Evolutionary conservation across 306 rosid species (phyloP), one percentile per base, ranked within the genome.

Genomic region (Rosa persica): DNA sequence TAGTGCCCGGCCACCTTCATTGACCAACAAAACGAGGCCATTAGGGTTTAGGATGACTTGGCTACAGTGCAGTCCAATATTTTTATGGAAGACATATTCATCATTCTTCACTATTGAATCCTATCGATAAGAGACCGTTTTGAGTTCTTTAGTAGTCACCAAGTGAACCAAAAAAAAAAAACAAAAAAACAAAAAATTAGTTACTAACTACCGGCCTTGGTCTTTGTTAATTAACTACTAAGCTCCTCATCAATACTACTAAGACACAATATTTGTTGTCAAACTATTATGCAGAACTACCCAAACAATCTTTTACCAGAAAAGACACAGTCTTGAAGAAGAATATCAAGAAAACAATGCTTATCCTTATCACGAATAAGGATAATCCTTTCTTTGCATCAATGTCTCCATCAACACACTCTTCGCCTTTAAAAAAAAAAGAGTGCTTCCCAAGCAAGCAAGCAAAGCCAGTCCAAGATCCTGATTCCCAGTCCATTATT

Each of bases 361-460:
- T 61, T 27, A 61, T 61, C 67, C 64, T 64, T 34, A 64, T 34
- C 69, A 16, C 43, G 43, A 64, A 64, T 64, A 64, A 30, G 69
- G 69, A 34, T 61, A 61, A 25, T 58, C 69, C 43, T 34, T 61
- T 40, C 5, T 9, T 13, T 64, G 11, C 44, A 13, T 19, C 44
- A 64, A 64, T 34, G n/a, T 64, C 69, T 34, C 69, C 69, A 64
- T 64, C 69, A 34, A 5, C 27, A 23, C 65, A 12, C 39, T 61
- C 22, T 6, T 64, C 2, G 69, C n/a, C 43, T n/a, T n/a, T 34
- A 13, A 12, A 55, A 5, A 61, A 25, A 12, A 25, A 17, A 8
- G 38, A 16, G 69, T 34, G 69, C 42, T 64, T 64, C 44, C 69
- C n/a, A 6, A 34, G 66, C 5, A 22, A 58, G 69, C 20, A 30